Base-by-base conservation (phyloP, 2,329 filamentous ascomycete species). In the Colletotrichum lindemuthianum region DNA sequence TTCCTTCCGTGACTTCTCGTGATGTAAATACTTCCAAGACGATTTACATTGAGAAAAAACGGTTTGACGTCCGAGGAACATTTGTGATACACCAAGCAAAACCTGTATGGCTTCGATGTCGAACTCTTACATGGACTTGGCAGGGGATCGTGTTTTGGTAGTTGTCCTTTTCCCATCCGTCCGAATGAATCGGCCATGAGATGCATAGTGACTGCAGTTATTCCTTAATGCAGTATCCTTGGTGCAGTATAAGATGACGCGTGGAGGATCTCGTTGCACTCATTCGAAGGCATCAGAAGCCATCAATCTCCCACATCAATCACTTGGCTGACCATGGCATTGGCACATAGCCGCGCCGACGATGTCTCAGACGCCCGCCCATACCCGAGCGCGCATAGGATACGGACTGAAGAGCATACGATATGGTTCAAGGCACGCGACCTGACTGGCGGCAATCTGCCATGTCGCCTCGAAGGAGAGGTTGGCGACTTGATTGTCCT, bases 401-500 rank as follows among this genome's bases (percentile, higher is more conserved):
- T 63, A 63, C 36, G 53, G 53, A 2, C 40, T 63, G 3, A 43
- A 9, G 4, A n/a, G n/a, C n/a, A n/a, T n/a, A 51, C 47, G 5
- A 33, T 13, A 13, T 63, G 59, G 59, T 45, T 53, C 1, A 37
- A 58, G 11, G 52, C 59, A 32, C 52, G 52, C 24, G 59, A 63
- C 2, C 15, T 59, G 1, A 47, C 59, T 0, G 53, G 59, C 0
- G 58, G 53, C 2, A 63, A 65, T 9, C 9, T 66, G 12, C 50
- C 55, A 48, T 63, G 59, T 11, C 59, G 59, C 8, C 59, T 63
- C 0, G 66, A 67, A 16, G 63, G 56, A 3, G 66, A 68, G 33
- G 55, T 66, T 7, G 51, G 44, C 2, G 63, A 69, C 48, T 39
- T 67, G 7, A 59, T 69, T 0, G 69, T 73, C 3, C 41, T 67